Conservation (phyloP, 1,139 yeast genomes). For the Taiozyma onychis region DNA sequence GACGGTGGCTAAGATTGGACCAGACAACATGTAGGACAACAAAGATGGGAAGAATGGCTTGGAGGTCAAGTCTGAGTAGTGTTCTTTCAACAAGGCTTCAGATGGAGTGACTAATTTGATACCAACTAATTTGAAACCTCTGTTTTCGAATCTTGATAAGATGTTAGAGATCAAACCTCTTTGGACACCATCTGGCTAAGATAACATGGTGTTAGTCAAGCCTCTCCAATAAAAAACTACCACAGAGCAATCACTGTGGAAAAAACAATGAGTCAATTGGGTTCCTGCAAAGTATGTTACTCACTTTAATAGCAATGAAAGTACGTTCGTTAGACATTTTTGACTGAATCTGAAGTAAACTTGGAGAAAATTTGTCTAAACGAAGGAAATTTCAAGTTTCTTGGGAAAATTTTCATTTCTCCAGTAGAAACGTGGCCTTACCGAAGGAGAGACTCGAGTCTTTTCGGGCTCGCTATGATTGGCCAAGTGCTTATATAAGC, state of each 20-base stretch:
- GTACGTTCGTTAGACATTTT: constrained; percentile 79
- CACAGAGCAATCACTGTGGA: no score
- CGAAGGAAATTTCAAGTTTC: not conserved
- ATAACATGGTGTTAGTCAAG: constrained; percentile 6
- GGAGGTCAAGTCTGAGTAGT: constrained; percentile 90
- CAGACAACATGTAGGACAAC: constrained; percentile 94
- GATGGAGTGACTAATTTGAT: constrained; percentile 88
- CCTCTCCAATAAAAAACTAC: no score
- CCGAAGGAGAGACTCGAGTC: not conserved
- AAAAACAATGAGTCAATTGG: not conserved
- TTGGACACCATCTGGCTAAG: constrained; percentile 95
- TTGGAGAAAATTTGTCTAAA: constrained; percentile 5
- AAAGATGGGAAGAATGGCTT: constrained; percentile 98
- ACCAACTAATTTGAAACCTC: constrained; percentile 96
- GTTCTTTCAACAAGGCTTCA: constrained; percentile 83
- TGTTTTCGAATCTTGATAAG: constrained; percentile 90
- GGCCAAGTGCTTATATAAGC: not conserved
- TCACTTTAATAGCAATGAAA: constrained; percentile 84
- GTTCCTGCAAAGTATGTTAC: not conserved
- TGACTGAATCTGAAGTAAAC: not conserved
- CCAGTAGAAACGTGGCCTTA: not conserved
- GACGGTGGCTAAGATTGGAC: constrained; percentile 98
- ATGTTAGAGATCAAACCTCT: constrained; percentile 93
- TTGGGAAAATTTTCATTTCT: not conserved
- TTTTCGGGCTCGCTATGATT: not conserved